Base-by-base conservation (phyloP, 495 filamentous ascomycete genomes). In the Penicillium salamii region DNA sequence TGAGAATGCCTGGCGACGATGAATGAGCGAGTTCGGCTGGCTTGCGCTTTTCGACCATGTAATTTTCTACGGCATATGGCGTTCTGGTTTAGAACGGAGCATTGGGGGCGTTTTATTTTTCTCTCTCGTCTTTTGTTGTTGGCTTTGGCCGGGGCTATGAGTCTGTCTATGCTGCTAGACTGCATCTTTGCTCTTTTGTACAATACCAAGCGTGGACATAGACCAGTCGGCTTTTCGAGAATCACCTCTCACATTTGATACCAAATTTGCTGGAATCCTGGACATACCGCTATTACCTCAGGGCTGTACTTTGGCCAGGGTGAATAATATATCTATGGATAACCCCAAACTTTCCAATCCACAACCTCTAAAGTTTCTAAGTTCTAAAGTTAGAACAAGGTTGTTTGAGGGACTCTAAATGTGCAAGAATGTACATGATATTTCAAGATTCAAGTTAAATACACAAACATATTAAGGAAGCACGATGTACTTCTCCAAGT, bases 401-500 rank as follows among this genome's bases (percentile, higher is more conserved):
- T n/a, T n/a, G n/a, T n/a, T n/a, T n/a, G n/a, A n/a, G n/a, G n/a
- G n/a, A n/a, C n/a, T n/a, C n/a, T n/a, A n/a, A n/a, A n/a, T n/a
- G 23, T 26, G 23, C 23, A 26, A 26, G 8, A 32, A 28, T 28
- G 4, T 28, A 28, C 24, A 28, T 28, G 24, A n/a, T n/a, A n/a
- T n/a, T n/a, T n/a, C n/a, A n/a, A n/a, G n/a, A 42, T 61, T 45
- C 50, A 63, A 36, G 47, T 24, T 46, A 26, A 4, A 42, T 19
- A 52, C 39, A 44, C 32, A 44, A 19, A n/a, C n/a, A n/a, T n/a
- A n/a, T 31, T 41, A 95, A 54, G 86, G 84, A 67, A 97, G 63
- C 41, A 97, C 93, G 54, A 95, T 91, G 66, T 98, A 98, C 76
- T 87, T 95, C 67, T 87, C 77, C 60, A 98, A 65, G 63, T 87